Percentiles rank a stretch among this genome's conserved stretches.
These are phyloP conservation scores for Delonix regia DNA, from an alignment of 306 rosid genomes.

Conservation along the genomic window DNA sequence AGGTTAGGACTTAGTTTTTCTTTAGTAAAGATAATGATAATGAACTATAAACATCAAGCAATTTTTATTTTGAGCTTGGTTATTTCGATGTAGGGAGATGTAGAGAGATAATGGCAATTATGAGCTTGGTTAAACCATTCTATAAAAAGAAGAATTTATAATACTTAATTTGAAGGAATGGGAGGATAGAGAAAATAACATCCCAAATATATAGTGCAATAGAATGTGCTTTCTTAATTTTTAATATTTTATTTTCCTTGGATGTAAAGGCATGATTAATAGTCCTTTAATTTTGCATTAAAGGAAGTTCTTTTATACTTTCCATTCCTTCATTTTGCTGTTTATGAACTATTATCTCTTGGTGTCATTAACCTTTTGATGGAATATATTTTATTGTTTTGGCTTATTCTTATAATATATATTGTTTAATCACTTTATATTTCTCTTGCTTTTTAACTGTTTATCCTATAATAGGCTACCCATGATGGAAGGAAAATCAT, in stretches of 20 bases:
- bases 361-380: neutral
- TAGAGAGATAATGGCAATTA: too few relatives aligned
- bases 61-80: too few relatives aligned
- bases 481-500: slow-evolving; percentile 79
- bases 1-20: too few relatives aligned
- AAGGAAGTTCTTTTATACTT: neutral
- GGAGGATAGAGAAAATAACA: too few relatives aligned
- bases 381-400: slow-evolving; percentile 8
- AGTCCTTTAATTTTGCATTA: neutral
- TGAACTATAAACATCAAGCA: too few relatives aligned
- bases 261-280: neutral
- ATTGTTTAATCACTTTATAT: slow-evolving; percentile 1
- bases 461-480: slow-evolving; percentile 60
- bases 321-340: neutral
- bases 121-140: too few relatives aligned
- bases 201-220: too few relatives aligned
- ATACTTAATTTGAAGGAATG: too few relatives aligned
- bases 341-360: neutral
- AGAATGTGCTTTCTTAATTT: neutral
- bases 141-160: too few relatives aligned
- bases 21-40: too few relatives aligned
- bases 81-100: too few relatives aligned
- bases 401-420: neutral
- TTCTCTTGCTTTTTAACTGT: slow-evolving; percentile 13
- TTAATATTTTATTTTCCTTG: neutral